These are phyloP conservation scores for Nakazawaea wickerhamii DNA, from an alignment of 805 yeast species.

Conservation along the genomic window DNA sequence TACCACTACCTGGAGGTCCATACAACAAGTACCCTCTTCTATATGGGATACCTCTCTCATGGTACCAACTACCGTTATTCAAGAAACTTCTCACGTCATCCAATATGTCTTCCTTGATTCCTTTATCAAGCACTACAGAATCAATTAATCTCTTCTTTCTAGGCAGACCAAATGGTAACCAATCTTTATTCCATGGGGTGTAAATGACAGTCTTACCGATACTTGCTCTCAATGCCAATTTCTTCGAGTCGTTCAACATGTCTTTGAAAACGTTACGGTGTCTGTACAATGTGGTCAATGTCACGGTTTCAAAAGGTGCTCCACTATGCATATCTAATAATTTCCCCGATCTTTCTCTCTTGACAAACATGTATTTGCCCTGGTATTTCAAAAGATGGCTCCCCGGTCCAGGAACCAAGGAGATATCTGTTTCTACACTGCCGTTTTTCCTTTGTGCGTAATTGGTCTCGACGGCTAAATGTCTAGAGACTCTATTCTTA, in stretches of 20 bases:
- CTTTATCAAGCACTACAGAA: conserved; percentile 79
- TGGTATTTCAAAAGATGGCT: conserved; percentile 80
- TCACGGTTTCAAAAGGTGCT: conserved; percentile 94
- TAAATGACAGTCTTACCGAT: conserved; percentile 93
- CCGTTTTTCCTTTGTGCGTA: conserved; percentile 91
- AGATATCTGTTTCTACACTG: conserved; percentile 77
- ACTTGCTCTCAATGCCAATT: conserved; percentile 69
- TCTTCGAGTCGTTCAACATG: conserved; percentile 73
- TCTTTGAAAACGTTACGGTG: conserved; percentile 69
- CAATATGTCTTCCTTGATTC: conserved; percentile 60
- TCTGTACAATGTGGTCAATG: conserved; percentile 80
- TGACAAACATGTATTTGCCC: conserved; percentile 84
- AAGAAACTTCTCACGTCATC: conserved; percentile 78
- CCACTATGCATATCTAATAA: conserved; percentile 86
- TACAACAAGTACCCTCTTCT: conserved; percentile 89
- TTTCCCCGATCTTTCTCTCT: conserved; percentile 85
- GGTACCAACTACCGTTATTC: conserved; percentile 82
- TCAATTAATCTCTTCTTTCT: conserved; percentile 78
- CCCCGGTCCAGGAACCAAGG: conserved; percentile 96
- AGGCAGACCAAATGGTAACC: conserved; percentile 98
- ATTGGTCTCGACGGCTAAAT: conserved; percentile 84
- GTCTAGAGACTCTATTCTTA: conserved; percentile 71
- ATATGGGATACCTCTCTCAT: conserved; percentile 95
- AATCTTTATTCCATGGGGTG: conserved; percentile 97
- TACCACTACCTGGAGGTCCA: conserved; percentile 98